A percentile compares a stretch with the other conserved stretches of the same genome.
Conservation (phyloP, 2,329 filamentous ascomycete species). For the Colletotrichum eremochloae region DNA sequence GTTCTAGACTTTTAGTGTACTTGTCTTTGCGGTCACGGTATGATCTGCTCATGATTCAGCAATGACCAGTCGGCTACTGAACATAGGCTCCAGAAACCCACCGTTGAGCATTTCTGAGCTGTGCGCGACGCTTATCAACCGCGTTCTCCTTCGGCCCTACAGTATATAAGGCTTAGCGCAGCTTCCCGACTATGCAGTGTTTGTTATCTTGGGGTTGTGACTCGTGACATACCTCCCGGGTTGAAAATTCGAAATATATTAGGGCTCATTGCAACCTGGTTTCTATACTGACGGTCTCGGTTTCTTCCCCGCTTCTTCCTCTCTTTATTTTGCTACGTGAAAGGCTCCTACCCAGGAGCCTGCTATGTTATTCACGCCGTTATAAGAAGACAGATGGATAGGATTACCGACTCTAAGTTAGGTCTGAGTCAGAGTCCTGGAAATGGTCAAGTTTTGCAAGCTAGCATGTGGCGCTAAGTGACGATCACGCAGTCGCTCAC, state of each 20-base stretch:
- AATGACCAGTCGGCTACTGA: not conserved
- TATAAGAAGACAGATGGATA: not conserved
- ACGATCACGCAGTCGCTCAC: conserved; percentile 7
- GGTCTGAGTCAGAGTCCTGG: no score
- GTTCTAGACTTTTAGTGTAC: conserved; percentile 48
- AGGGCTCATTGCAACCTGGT: not conserved
- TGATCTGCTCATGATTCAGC: conserved; percentile 40
- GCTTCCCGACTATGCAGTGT: fast-evolving
- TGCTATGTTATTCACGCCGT: not conserved
- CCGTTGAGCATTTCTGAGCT: conserved; percentile 49
- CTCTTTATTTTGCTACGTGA: no score
- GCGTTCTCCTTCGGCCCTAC: conserved; percentile 44
- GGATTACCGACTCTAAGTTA: not conserved
- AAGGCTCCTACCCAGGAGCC: no score
- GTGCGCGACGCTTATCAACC: conserved; percentile 46
- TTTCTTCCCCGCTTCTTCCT: no score
- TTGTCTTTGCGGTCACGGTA: conserved; percentile 50
- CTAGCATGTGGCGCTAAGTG: not conserved
- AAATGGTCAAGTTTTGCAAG: not conserved
- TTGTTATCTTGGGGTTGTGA: not conserved
- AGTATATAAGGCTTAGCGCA: not conserved
- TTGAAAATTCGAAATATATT: conserved; percentile 53
- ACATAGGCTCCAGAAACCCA: conserved; percentile 20
- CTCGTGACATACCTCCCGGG: conserved; percentile 45
- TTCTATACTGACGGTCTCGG: no score